Evolutionary conservation across 495 filamentous ascomycete species (phyloP), one percentile per base, ranked within the genome.

Genomic region (Corynascus novoguineensis): DNA sequence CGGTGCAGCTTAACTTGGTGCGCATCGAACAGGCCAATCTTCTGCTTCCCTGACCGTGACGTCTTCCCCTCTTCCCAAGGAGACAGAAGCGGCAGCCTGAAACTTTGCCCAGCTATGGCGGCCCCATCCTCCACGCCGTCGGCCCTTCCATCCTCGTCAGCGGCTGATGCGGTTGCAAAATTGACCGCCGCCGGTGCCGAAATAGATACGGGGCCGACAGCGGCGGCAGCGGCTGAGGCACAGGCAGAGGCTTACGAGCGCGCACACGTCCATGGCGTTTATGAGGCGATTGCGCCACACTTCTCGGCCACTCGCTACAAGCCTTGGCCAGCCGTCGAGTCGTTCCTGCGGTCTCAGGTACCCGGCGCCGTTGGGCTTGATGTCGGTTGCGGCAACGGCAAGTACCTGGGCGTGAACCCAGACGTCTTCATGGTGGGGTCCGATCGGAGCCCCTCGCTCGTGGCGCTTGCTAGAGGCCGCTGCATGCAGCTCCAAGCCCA

Each of bases 221-320:
- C 50, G 22, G 51, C 41, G 14, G 35, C 58, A 15, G 59, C 52
- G 12, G 56, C 50, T 17, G 58, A 60, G 40, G 49, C 64, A 42
- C 60, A 63, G 10, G 70, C 75, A 28, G 73, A 74, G 52, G 65
- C 68, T 56, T 96, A 96, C 69, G 93, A 98, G 72, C 79, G 84
- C 45, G 70, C 86, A 58, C 86, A 96, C 72, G 93, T 98, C 53
- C 93, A 98, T 72, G 75, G 82, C 59, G 88, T 98, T 55, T 98
- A 98, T 74, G 88, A 96, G 68, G 81, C 92, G 60, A 98, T 98
- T 65, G 93, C 93, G 14, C 77, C 83, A 14, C 93, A 97, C 74
- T 98, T 98, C 74, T 96, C 92, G 14, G 83, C 89, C 11, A 98
- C 93, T 21, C 83, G 93, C 49, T 92, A 96, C 80, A 97, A 97